phyloP scores from a whole-genome alignment of 768 basidiomycete genomes.

The Coprinopsis sp. region DNA sequence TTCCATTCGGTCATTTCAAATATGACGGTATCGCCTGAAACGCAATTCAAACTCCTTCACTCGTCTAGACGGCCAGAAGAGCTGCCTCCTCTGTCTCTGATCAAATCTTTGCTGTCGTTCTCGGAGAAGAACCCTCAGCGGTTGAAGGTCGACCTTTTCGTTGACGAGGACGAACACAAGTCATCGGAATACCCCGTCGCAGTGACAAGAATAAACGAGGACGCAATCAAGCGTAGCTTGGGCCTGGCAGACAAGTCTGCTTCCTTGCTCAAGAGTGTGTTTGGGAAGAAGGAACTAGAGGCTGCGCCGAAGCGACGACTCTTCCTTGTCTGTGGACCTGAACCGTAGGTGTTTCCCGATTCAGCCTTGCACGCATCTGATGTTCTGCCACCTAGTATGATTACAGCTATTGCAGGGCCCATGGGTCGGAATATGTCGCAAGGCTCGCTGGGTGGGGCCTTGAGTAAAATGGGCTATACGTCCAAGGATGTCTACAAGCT shows the following conservation, averaged over 20 bases:
- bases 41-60: conserved; percentile 71
- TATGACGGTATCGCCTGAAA: conserved; percentile 26
- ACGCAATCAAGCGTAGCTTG: conserved; percentile 41
- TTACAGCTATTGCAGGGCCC: conserved; percentile 68
- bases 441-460: conserved; percentile 61
- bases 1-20: conserved; percentile 49
- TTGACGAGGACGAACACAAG: conserved; percentile 42
- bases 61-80: conserved; percentile 57
- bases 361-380: neutral
- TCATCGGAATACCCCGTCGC: conserved; percentile 25
- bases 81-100: conserved; percentile 62
- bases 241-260: conserved; percentile 18
- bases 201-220: conserved; percentile 52
- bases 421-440: conserved; percentile 74
- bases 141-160: conserved; percentile 58
- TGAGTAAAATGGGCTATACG: conserved; percentile 59
- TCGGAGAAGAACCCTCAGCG: conserved; percentile 49
- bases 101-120: conserved; percentile 47
- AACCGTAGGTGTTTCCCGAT: conserved; percentile 47
- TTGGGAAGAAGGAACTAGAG: conserved; percentile 16
- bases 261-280: conserved; percentile 36
- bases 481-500: conserved; percentile 49
- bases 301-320: conserved; percentile 38
- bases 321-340: conserved; percentile 83
- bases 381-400: conserved; percentile 50